phyloP scores from a whole-genome alignment of 129 eudicot genomes.

The Rutidosis leptorrhynchoides region DNA sequence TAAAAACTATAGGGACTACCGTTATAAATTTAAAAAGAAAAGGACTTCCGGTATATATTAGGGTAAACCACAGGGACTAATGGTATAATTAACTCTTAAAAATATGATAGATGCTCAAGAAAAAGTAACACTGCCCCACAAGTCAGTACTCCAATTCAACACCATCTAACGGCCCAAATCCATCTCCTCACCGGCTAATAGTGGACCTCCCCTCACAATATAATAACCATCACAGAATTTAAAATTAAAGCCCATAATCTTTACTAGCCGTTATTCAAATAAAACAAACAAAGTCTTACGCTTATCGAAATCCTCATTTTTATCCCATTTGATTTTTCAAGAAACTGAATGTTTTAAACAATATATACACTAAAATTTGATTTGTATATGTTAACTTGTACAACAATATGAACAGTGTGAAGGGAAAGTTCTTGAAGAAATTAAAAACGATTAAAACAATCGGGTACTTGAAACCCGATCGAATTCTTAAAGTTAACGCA shows the following conservation, averaged over 20 bases:
- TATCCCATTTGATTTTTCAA: constrained; percentile 10
- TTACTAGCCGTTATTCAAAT: constrained; percentile 58
- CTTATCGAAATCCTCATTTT: constrained; percentile 19
- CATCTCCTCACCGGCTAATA: constrained; percentile 17
- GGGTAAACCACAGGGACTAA: too few relatives aligned
- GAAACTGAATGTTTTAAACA: constrained; percentile 20
- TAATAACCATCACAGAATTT: constrained; percentile 36
- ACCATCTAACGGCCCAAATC: constrained; percentile 24
- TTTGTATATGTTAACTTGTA: not conserved
- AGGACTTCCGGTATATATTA: too few relatives aligned
- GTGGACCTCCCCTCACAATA: constrained; percentile 38
- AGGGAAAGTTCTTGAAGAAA: constrained; percentile 79
- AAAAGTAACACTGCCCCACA: constrained; percentile 15
- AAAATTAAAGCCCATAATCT: constrained; percentile 30
- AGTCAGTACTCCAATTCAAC: not conserved
- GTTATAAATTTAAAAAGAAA: too few relatives aligned
- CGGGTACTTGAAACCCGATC: constrained; percentile 70
- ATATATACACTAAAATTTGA: constrained; percentile 11
- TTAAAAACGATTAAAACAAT: constrained; percentile 68
- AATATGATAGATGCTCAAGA: too few relatives aligned
- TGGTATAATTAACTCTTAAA: too few relatives aligned
- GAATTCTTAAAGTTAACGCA: constrained; percentile 37
- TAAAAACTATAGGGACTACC: too few relatives aligned
- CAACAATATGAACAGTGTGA: constrained; percentile 56
- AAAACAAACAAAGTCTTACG: constrained; percentile 25